These are phyloP conservation scores for Lodderomyces beijingensis DNA, from an alignment of 1,139 yeast genomes.

Conservation along the genomic window DNA sequence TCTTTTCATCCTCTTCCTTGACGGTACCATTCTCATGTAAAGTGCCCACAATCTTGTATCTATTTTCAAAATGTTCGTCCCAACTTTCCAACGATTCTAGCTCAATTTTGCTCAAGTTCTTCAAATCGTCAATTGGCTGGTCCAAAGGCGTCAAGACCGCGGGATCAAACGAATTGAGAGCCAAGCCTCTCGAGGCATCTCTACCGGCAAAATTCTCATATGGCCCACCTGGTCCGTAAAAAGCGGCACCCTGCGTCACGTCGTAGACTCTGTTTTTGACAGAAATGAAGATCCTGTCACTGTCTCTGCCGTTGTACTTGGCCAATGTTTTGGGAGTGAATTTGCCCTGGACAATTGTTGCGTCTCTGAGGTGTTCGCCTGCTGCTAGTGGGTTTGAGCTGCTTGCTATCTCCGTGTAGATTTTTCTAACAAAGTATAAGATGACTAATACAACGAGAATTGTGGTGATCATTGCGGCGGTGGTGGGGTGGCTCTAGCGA, in stretches of 20 bases:
- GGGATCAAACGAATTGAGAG: conserved; percentile 80
- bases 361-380: conserved; percentile 19
- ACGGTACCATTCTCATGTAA: conserved; percentile 26
- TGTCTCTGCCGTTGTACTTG: conserved; percentile 76
- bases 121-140: conserved; percentile 68
- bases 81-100: conserved; percentile 70
- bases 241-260: conserved; percentile 73
- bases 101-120: conserved; percentile 61
- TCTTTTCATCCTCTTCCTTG: conserved; percentile 6
- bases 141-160: conserved; percentile 53
- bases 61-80: conserved; percentile 78
- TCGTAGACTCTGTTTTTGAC: conserved; percentile 85
- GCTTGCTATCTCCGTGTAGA: conserved; percentile 17
- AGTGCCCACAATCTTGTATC: conserved; percentile 68
- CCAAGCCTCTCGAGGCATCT: conserved; percentile 93
- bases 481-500: not conserved
- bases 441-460: conserved; percentile 22
- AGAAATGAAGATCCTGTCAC: conserved; percentile 74
- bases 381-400: conserved; percentile 15
- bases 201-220: conserved; percentile 94
- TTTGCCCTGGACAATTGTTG: conserved; percentile 69
- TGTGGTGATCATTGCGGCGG: conserved; percentile 20
- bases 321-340: conserved; percentile 75
- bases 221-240: conserved; percentile 97
- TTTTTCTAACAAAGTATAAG: conserved; percentile 20